Evolutionary conservation across 2,329 filamentous ascomycete genomes (phyloP).

Genomic region (Dactylellina cionopaga): DNA sequence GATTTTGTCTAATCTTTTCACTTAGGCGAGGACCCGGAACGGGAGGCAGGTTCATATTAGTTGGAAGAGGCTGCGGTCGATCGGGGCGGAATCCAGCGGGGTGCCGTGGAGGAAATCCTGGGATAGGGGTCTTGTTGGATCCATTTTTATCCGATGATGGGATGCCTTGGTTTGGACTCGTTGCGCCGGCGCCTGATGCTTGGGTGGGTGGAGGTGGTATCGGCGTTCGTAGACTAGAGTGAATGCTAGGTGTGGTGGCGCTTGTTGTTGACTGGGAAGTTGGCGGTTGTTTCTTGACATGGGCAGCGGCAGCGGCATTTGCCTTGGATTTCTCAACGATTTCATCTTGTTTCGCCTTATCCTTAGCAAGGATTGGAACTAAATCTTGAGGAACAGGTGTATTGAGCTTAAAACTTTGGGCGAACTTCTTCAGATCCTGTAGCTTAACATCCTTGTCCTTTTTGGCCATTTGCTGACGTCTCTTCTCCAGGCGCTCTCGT

Average conservation of each 20-base stretch:
- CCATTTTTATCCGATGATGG: slow-evolving; percentile 48
- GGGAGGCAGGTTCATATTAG: slow-evolving; percentile 46
- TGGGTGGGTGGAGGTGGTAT: slow-evolving; percentile 45
- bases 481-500: slow-evolving; percentile 68
- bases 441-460: slow-evolving; percentile 90
- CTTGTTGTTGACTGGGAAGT: slow-evolving; percentile 27
- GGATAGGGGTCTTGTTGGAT: slow-evolving; percentile 39
- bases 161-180: slow-evolving; percentile 21
- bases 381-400: slow-evolving; percentile 92
- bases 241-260: slow-evolving; percentile 5
- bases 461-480: slow-evolving; percentile 62
- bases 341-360: slow-evolving; percentile 90
- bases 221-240: slow-evolving; percentile 39
- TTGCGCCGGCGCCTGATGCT: slow-evolving; percentile 10
- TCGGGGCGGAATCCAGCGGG: slow-evolving; percentile 46
- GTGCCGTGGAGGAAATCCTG: slow-evolving; percentile 45
- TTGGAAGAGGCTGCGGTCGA: slow-evolving; percentile 42
- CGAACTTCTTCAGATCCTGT: slow-evolving; percentile 94
- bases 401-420: slow-evolving; percentile 89
- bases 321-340: slow-evolving; percentile 81
- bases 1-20: slow-evolving; percentile 62
- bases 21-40: slow-evolving; percentile 59
- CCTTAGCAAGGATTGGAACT: slow-evolving; percentile 94
- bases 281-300: slow-evolving; percentile 36
- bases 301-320: slow-evolving; percentile 55